Evolutionary conservation across 164 flowering plant species (phyloP).

Genomic region (Euptelea pleiosperma): DNA sequence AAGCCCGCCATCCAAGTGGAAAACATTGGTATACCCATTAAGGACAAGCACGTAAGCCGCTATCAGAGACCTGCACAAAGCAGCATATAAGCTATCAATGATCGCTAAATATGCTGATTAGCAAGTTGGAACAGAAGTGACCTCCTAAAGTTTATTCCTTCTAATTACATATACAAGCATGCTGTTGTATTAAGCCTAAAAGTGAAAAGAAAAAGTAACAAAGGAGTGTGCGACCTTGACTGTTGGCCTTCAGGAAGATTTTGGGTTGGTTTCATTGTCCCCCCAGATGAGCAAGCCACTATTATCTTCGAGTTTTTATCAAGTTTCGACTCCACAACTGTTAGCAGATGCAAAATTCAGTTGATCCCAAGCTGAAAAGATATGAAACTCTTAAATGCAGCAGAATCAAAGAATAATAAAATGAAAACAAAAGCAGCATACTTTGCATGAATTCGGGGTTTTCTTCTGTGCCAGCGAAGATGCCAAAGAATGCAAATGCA

Average conservation of each 20-base stretch:
- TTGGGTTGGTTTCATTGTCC: conserved; percentile 88
- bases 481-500: conserved; percentile 98
- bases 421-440: conserved; percentile 23
- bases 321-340: conserved; percentile 80
- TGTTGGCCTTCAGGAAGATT: conserved; percentile 98
- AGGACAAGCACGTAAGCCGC: conserved; percentile 94
- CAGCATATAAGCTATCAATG: no score
- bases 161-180: no score
- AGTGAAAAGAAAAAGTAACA: not conserved
- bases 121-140: no score
- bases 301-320: conserved; percentile 81
- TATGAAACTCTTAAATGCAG: not conserved
- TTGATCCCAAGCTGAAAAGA: not conserved
- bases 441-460: conserved; percentile 86
- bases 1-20: conserved; percentile 88
- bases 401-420: not conserved
- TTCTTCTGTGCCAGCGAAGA: conserved; percentile 96
- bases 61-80: conserved; percentile 74
- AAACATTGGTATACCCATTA: conserved; percentile 78
- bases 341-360: conserved; percentile 11
- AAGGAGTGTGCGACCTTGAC: conserved; percentile 53
- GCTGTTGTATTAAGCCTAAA: no score
- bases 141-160: no score
- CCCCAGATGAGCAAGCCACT: conserved; percentile 89
- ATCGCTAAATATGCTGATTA: no score